These are phyloP conservation scores for Kodamaea kaohsiungensis DNA, from an alignment of 805 yeast species.

Conservation along the genomic window DNA sequence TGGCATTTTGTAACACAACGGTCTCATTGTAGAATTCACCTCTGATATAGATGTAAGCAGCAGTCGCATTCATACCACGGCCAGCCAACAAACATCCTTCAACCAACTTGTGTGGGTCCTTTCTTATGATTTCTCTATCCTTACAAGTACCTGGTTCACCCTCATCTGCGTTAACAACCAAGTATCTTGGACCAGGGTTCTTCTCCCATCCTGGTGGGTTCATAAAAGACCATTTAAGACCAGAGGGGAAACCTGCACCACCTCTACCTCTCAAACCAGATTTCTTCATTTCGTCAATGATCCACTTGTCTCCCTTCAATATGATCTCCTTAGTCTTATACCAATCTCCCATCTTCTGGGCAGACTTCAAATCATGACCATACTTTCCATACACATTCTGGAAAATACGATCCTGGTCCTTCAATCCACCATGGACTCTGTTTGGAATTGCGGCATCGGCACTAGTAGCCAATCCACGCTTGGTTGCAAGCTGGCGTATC, in stretches of 20 bases:
- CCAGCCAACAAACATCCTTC: slow-evolving; percentile 93
- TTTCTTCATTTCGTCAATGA: slow-evolving; percentile 81
- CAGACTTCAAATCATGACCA: slow-evolving; percentile 73
- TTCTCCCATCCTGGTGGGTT: slow-evolving; percentile 96
- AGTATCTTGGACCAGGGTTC: slow-evolving; percentile 83
- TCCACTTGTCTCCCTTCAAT: slow-evolving; percentile 85
- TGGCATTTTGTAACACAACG: slow-evolving; percentile 70
- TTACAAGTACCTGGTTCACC: slow-evolving; percentile 96
- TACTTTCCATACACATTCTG: slow-evolving; percentile 78
- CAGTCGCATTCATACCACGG: slow-evolving; percentile 90
- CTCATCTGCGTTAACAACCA: slow-evolving; percentile 91
- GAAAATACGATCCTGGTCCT: slow-evolving; percentile 83
- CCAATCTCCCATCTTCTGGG: slow-evolving; percentile 88
- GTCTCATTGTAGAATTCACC: slow-evolving; percentile 90
- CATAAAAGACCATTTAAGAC: slow-evolving; percentile 91
- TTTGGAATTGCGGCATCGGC: slow-evolving; percentile 51
- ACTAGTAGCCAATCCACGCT: slow-evolving; percentile 45
- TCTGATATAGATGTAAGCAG: slow-evolving; percentile 87
- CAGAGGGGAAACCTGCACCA: slow-evolving; percentile 93
- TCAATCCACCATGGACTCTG: slow-evolving; percentile 69
- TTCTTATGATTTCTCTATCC: slow-evolving; percentile 87
- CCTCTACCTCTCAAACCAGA: slow-evolving; percentile 91
- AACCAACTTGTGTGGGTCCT: slow-evolving; percentile 88
- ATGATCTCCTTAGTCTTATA: slow-evolving; percentile 85
- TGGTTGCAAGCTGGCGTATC: slow-evolving; percentile 24